Base-by-base conservation (phyloP, 805 yeast genomes). In the Jamesozyma gamospora region DNA sequence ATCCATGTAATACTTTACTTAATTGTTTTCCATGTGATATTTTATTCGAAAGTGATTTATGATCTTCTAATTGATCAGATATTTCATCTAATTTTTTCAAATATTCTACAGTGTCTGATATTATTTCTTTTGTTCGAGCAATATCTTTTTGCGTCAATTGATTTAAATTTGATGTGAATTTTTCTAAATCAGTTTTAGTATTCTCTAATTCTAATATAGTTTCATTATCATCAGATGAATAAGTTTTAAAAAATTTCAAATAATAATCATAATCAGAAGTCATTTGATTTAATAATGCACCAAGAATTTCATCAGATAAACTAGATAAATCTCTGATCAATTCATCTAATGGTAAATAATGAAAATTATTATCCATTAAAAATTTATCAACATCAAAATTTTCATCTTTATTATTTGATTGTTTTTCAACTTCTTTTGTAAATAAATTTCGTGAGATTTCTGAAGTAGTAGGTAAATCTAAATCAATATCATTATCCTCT, bases 341-440 rank as follows among this genome's bases (percentile, higher is more conserved):
- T 3, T 51, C 40, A 33, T 60, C 63, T n/a, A 60, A 38, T 9
- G 57, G 53, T 13, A 51, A 41, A 35, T 52, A 60, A n/a, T 60
- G 60, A 37, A 58, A 50, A 37, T 58, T 60, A 37, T 58, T 58
- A 19, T 48, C 44, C 30, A 60, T 44, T 14, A 60, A 44, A 34
- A 60, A 58, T 7, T 43, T 44, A 40, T 56, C 60, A 3, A 55
- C 52, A 37, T 54, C 49, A 30, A 57, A 55, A 12, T 37, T 28
- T 1, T 28, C 16, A 15, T 43, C 41, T 12, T 26, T 21, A 14
- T 26, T 17, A 13, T 25, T 27, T 13, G 5, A 32, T 3, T 36
- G 40, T 13, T 35, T 35, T 2, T 51, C 56, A 2, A 49, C 48
- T 31, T 46, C 54, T 19, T 39, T 44, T 3, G 53, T 36, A 32